Evolutionary conservation across 108 stramenopile species (phyloP).

Genomic region (Nitzschia sp.): DNA sequence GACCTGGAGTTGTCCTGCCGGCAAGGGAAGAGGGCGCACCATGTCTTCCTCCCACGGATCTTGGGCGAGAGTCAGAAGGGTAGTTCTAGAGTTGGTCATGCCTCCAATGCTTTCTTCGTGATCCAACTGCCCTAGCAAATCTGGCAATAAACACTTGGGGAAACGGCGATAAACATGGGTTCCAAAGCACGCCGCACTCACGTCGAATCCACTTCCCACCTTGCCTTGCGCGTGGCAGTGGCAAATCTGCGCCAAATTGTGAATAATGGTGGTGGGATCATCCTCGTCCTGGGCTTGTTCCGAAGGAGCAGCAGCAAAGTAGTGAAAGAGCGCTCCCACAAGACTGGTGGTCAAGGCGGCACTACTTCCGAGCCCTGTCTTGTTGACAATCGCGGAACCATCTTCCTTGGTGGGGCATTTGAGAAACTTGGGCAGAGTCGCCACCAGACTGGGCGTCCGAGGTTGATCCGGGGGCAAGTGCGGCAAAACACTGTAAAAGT

Average conservation of each 20-base stretch:
- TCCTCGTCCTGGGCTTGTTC: neutral
- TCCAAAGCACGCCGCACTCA: conserved; percentile 87
- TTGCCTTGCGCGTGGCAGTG: conserved; percentile 96
- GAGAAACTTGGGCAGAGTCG: conserved; percentile 73
- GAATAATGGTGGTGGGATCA: conserved; percentile 43
- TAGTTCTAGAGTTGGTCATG: conserved; percentile 1
- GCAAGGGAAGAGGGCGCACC: conserved; percentile 55
- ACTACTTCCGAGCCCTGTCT: conserved; percentile 93
- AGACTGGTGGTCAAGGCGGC: conserved; percentile 91
- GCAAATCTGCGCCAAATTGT: conserved; percentile 91
- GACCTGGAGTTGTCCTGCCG: conserved; percentile 69
- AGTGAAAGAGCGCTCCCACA: conserved; percentile 68
- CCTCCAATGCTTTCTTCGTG: conserved; percentile 21
- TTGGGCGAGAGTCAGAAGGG: conserved; percentile 29
- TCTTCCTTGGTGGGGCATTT: conserved; percentile 62
- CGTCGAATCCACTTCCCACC: conserved; percentile 97
- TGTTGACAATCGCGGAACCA: conserved; percentile 68
- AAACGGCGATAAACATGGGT: conserved; percentile 89
- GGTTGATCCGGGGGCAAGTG: conserved; percentile 56
- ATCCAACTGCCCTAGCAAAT: conserved; percentile 59
- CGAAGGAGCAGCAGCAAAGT: conserved; percentile 21
- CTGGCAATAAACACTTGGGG: conserved; percentile 54
- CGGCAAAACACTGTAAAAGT: conserved; percentile 91
- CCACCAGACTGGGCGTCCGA: conserved; percentile 60
- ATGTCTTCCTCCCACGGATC: conserved; percentile 60